Conservation (phyloP, 2,329 filamentous ascomycete genomes). For the Aspergillus proliferans region DNA sequence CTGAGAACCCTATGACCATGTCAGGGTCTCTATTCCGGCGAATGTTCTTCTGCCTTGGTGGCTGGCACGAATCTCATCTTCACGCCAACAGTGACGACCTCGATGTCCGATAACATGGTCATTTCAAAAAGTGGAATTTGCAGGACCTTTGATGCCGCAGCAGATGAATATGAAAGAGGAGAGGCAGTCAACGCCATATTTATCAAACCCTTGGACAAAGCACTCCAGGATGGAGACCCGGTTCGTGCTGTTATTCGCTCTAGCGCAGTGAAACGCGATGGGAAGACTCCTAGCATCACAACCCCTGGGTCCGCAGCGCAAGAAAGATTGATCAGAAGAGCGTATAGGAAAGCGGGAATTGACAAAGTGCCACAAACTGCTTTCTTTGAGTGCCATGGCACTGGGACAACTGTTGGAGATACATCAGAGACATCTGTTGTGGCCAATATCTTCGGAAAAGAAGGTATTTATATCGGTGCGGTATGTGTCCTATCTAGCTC, state of each 20-base stretch:
- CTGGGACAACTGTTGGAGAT: conserved; percentile 10
- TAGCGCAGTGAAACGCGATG: conserved; percentile 7
- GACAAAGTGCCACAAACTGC: conserved; percentile 4
- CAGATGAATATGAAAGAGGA: neutral
- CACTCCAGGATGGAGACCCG: neutral
- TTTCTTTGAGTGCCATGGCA: conserved; percentile 12
- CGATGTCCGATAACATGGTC: neutral
- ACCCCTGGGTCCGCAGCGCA: conserved; percentile 10
- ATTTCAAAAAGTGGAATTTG: neutral
- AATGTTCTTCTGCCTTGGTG: conserved; percentile 23
- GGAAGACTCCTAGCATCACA: conserved; percentile 9
- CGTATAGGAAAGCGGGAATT: conserved; percentile 6
- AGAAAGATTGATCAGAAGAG: conserved; percentile 9
- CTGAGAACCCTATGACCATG: conserved; percentile 3
- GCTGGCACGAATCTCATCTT: conserved; percentile 23
- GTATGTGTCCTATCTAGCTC: neutral
- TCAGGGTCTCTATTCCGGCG: conserved; percentile 13
- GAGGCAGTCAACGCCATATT: conserved; percentile 1
- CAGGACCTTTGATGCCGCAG: neutral
- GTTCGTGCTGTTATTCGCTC: conserved; percentile 1
- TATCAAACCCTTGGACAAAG: neutral
- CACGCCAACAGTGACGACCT: conserved; percentile 1
- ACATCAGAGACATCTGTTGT: conserved; percentile 4
- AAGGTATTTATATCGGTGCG: conserved; percentile 5
- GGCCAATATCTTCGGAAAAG: neutral